A percentile compares a stretch with the other conserved stretches of the same genome.
phyloP scores from a whole-genome alignment of 495 filamentous ascomycete genomes.

The Aspergillus egyptiacus region DNA sequence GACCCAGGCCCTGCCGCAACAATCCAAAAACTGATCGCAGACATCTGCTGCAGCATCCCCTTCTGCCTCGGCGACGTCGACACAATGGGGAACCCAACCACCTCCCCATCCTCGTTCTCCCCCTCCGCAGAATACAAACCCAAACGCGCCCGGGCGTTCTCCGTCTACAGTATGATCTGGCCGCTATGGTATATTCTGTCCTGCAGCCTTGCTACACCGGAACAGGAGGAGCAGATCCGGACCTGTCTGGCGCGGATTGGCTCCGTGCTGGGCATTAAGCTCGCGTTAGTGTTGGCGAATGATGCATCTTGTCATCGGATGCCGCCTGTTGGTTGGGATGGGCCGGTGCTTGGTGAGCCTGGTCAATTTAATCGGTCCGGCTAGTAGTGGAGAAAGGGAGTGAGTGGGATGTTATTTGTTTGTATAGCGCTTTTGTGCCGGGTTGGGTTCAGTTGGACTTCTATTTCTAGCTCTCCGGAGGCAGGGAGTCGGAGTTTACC shows the following conservation, averaged over 20 bases:
- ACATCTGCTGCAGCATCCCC: conserved; percentile 38
- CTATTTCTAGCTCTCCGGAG: too few relatives aligned
- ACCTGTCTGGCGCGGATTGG: conserved; percentile 27
- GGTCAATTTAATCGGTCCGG: too few relatives aligned
- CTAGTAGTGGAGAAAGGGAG: too few relatives aligned
- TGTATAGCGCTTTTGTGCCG: too few relatives aligned
- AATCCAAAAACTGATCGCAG: conserved; percentile 34
- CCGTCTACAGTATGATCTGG: conserved; percentile 37
- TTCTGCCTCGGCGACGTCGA: conserved; percentile 38
- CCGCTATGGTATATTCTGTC: conserved; percentile 40
- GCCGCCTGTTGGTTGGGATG: not conserved
- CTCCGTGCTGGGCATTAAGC: conserved; percentile 32
- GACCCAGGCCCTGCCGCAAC: not conserved
- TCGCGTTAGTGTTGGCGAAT: conserved; percentile 33
- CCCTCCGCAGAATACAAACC: not conserved
- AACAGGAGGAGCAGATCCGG: conserved; percentile 28
- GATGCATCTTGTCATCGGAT: conserved; percentile 11
- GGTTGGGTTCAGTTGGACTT: too few relatives aligned
- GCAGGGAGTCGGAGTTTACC: too few relatives aligned
- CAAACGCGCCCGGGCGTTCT: conserved; percentile 27
- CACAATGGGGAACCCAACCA: conserved; percentile 25
- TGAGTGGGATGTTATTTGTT: too few relatives aligned
- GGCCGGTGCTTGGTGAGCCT: not conserved
- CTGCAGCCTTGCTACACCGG: conserved; percentile 30
- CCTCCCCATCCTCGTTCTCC: not conserved